Base-by-base conservation (phyloP, 2,329 filamentous ascomycete species). In the Xylariaceae sp. region DNA sequence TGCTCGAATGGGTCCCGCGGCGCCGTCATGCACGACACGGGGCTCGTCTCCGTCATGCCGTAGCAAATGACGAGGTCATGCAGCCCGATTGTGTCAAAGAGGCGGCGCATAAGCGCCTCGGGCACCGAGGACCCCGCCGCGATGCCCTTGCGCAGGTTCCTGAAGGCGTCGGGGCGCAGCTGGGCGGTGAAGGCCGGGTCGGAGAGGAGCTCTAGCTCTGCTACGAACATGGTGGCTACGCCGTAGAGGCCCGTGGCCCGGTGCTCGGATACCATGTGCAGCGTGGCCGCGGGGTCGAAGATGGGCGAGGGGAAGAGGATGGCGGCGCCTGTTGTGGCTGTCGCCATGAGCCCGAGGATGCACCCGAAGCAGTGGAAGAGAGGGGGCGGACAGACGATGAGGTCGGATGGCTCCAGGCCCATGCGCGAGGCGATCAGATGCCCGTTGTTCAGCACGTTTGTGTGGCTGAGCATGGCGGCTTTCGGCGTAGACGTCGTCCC, bases 271-370 rank as follows among this genome's bases (percentile, higher is more conserved):
- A 72, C 76, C 76, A 80, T 81, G 47, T 67, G 71, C 34, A 96
- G 76, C 0, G 87, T 80, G 0, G 89, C 88, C 2, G 76, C 70
- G 0, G 92, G 88, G 65, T 96, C 85, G 72, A 97, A 97, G 0
- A 89, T 88, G 63, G 95, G 91, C 8, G 84, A 82, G 0, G 92
- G 89, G 65, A 96, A 92, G 3, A 96, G 81, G 58, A 97, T 89
- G 15, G 86, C 77, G 0, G 89, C 84, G 53, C 91, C 88, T 15
- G 76, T 77, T 0, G 92, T 95, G 0, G 88, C 91, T 0, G 90
- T 94, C 0, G 94, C 92, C 89, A 96, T 95, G 73, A 94, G 95
- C n/a, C 94, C 92, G 1, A 97, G 76, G 7, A 96, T 87, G 65
- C 80, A 86, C 49, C 94, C 94, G 70, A 97, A 97, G 74, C 94